Conservation (phyloP, 2,329 filamentous ascomycete genomes). For the Lachnellula subtilissima region DNA sequence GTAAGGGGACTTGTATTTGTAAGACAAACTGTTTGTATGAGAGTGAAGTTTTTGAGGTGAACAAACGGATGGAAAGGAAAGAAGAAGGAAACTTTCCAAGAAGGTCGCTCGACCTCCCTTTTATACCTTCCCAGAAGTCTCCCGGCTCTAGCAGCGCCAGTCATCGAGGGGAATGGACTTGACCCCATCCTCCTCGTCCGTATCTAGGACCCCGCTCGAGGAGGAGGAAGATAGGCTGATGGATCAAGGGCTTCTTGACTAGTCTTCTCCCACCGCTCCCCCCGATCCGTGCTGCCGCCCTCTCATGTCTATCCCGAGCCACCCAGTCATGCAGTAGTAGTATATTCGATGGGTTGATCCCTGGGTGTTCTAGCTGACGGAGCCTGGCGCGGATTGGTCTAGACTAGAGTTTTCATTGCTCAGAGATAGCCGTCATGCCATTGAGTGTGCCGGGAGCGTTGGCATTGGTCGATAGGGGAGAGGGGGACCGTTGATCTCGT, state of each 20-base stretch:
- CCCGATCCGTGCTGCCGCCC: slow-evolving; percentile 24
- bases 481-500: slow-evolving; percentile 13
- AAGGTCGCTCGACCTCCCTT: slow-evolving; percentile 49
- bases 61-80: slow-evolving; percentile 44
- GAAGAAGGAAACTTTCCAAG: slow-evolving; percentile 43
- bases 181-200: slow-evolving; percentile 29
- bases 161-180: slow-evolving; percentile 30
- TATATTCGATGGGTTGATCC: slow-evolving; percentile 26
- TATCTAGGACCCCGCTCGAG: slow-evolving; percentile 36
- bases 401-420: slow-evolving; percentile 27
- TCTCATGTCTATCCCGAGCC: slow-evolving; percentile 24
- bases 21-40: slow-evolving; percentile 25
- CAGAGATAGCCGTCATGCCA: slow-evolving; percentile 31
- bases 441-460: slow-evolving; percentile 22
- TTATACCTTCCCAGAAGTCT: slow-evolving; percentile 54
- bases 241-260: slow-evolving; percentile 17
- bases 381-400: slow-evolving; percentile 28
- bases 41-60: slow-evolving; percentile 17
- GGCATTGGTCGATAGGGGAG: slow-evolving; percentile 25
- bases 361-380: slow-evolving; percentile 26
- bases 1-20: slow-evolving; percentile 24
- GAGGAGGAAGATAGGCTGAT: slow-evolving; percentile 32
- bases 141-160: slow-evolving; percentile 19
- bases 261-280: slow-evolving; percentile 15
- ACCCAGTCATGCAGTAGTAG: slow-evolving; percentile 26